phyloP scores from a whole-genome alignment of 768 basidiomycete species.

The Porphyrellus cyaneotinctus region DNA sequence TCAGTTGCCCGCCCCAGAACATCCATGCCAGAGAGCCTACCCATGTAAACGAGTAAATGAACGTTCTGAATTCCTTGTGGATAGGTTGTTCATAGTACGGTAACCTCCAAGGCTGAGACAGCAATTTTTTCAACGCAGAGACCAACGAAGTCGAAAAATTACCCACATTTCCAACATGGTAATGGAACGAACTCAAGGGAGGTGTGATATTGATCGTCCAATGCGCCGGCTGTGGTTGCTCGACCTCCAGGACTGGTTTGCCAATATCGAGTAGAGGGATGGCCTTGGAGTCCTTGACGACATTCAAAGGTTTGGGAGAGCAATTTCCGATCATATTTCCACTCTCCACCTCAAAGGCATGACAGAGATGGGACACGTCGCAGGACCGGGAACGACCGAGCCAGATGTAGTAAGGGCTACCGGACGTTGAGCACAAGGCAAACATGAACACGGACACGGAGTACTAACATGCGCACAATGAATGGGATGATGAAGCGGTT shows the following conservation, averaged over 20 bases:
- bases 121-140: neutral
- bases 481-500: conserved; percentile 67
- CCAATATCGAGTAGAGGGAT: conserved; percentile 43
- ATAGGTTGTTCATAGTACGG: conserved; percentile 67
- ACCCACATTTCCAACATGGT: conserved; percentile 48
- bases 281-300: conserved; percentile 34
- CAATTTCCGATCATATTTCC: conserved; percentile 56
- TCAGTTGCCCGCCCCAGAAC: neutral
- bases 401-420: conserved; percentile 70
- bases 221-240: conserved; percentile 15
- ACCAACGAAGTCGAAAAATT: neutral
- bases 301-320: conserved; percentile 36
- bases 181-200: conserved; percentile 61
- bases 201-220: conserved; percentile 47
- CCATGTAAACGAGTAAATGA: conserved; percentile 65
- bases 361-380: conserved; percentile 51
- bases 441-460: neutral
- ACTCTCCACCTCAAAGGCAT: conserved; percentile 60
- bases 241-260: conserved; percentile 31
- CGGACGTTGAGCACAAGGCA: neutral
- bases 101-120: conserved; percentile 53
- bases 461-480: conserved; percentile 56
- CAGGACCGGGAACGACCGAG: conserved; percentile 63
- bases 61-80: conserved; percentile 63
- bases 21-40: conserved; percentile 25